phyloP scores from a whole-genome alignment of 805 yeast genomes.

The Metschnikowia continentalis region DNA sequence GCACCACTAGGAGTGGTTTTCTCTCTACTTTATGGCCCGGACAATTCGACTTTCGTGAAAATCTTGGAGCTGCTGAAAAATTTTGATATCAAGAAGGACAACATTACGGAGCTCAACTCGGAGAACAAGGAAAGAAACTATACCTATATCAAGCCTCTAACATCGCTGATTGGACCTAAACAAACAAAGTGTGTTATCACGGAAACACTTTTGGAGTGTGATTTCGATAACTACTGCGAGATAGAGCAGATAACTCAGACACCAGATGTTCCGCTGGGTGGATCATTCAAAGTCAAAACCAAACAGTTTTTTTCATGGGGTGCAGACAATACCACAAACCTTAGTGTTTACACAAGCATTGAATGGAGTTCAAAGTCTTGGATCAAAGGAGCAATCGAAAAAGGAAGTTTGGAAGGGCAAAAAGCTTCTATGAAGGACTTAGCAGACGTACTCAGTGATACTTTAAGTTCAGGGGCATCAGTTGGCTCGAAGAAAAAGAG shows the following conservation, averaged over 20 bases:
- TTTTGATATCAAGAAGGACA: conserved; percentile 22
- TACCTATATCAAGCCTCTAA: conserved; percentile 69
- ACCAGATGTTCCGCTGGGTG: conserved; percentile 97
- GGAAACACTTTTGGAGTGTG: conserved; percentile 56
- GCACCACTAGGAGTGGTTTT: conserved; percentile 80
- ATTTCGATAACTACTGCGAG: conserved; percentile 51
- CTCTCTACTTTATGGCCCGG: conserved; percentile 63
- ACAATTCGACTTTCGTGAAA: conserved; percentile 38
- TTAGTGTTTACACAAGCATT: conserved; percentile 62
- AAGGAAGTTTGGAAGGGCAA: conserved; percentile 80
- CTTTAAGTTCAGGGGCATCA: conserved; percentile 8
- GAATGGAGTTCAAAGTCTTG: conserved; percentile 92
- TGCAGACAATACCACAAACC: conserved; percentile 51
- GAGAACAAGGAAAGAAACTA: conserved; percentile 48
- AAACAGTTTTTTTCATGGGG: conserved; percentile 76
- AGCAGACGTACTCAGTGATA: conserved; percentile 10
- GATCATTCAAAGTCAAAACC: conserved; percentile 70
- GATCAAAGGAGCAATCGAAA: conserved; percentile 87
- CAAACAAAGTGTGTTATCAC: conserved; percentile 69
- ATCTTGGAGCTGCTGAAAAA: conserved; percentile 30
- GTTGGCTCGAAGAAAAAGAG: conserved; percentile 13
- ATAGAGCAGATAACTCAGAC: conserved; percentile 65
- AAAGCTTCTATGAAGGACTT: conserved; percentile 25
- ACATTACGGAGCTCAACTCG: conserved; percentile 31
- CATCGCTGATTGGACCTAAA: conserved; percentile 87